Percentiles rank a stretch among this genome's conserved stretches.
Evolutionary conservation across 164 flowering plant genomes (phyloP).

Genomic region (Umbellularia californica): DNA sequence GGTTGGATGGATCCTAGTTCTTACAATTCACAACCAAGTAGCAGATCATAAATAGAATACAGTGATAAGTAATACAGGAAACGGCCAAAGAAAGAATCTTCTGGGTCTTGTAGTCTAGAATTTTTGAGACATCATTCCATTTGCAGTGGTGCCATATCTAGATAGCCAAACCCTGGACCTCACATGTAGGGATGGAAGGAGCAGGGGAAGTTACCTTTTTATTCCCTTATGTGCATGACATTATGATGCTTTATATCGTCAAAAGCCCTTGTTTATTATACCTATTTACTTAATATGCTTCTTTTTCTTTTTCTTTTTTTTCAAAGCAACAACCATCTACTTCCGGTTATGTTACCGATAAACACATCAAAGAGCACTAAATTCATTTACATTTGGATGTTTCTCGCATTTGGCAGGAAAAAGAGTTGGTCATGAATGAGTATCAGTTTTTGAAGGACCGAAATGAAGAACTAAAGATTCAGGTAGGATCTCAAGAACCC

Average conservation of each 20-base stretch:
- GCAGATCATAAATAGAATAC: not conserved
- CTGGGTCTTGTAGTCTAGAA: not conserved
- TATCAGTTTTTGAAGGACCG: constrained; percentile 43
- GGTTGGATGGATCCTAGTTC: not conserved
- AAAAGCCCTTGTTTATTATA: too few species aligned
- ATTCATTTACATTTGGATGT: not conserved
- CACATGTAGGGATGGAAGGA: not conserved
- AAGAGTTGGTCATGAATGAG: constrained; percentile 58
- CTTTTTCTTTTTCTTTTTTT: not conserved
- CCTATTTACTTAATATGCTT: not conserved
- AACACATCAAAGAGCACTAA: not conserved
- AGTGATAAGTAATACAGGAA: not conserved
- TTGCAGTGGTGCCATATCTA: too few species aligned
- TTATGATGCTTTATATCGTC: too few species aligned
- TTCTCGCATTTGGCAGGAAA: constrained; percentile 39
- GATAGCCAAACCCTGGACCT: not conserved
- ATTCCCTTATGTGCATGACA: too few species aligned
- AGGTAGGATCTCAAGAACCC: constrained; percentile 33
- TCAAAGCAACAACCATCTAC: not conserved
- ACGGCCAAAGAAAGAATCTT: not conserved
- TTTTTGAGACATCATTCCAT: too few species aligned
- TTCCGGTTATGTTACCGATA: not conserved
- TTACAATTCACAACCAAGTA: not conserved
- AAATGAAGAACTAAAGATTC: constrained; percentile 54
- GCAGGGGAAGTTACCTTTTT: too few species aligned